phyloP scores from a whole-genome alignment of 2,329 filamentous ascomycete genomes.

The Torrubiella hemipterigena region DNA sequence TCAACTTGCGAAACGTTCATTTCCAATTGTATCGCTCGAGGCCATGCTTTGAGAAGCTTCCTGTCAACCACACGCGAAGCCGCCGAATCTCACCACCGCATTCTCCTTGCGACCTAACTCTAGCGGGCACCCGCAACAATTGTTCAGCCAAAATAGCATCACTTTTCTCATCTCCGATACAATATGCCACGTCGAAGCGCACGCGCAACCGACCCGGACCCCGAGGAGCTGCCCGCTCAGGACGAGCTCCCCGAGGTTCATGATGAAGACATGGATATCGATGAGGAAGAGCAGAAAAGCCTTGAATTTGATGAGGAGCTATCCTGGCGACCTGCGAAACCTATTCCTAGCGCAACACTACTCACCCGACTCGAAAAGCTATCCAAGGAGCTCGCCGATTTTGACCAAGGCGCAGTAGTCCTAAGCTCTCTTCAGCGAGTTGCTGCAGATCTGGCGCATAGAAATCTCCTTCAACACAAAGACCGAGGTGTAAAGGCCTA shows the following conservation, averaged over 20 bases:
- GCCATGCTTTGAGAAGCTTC: no score
- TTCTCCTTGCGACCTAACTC: no score
- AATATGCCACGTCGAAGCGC: constrained; percentile 24
- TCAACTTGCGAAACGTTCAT: no score
- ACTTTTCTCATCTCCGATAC: no score
- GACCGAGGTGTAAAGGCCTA: constrained; percentile 88
- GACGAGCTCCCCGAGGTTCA: constrained; percentile 8
- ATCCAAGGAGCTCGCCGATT: constrained; percentile 67
- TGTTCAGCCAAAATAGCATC: no score
- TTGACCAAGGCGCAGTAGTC: constrained; percentile 80
- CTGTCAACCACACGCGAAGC: no score
- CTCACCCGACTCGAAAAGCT: constrained; percentile 70
- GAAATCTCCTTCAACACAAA: constrained; percentile 78
- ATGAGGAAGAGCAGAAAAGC: constrained; percentile 17
- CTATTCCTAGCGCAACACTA: constrained; percentile 74
- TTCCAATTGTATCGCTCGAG: no score
- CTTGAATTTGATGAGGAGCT: constrained; percentile 78
- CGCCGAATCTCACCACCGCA: no score
- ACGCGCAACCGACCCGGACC: constrained; percentile 11
- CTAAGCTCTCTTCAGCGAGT: constrained; percentile 74
- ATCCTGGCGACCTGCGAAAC: constrained; percentile 83
- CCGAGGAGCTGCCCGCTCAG: constrained; percentile 12
- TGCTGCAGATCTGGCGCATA: constrained; percentile 71
- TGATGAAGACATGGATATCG: constrained; percentile 10
- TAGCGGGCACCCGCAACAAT: no score